Evolutionary conservation across 1,284 basidiomycete species (phyloP).

Genomic region (Inonotus hispidus): DNA sequence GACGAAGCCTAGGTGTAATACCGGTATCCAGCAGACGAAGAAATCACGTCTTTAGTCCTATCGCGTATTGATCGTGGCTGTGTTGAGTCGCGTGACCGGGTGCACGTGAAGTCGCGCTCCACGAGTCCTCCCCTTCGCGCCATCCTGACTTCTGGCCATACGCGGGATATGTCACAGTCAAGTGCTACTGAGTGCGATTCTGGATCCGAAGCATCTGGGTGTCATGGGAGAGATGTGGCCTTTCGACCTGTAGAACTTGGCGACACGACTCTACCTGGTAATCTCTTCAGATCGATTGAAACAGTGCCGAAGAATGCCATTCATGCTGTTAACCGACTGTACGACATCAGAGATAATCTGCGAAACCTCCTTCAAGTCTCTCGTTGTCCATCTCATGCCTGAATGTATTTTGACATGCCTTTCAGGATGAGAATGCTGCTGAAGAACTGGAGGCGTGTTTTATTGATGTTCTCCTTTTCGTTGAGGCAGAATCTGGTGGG

Average conservation of each 20-base stretch:
- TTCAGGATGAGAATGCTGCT: not conserved
- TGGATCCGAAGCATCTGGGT: not conserved
- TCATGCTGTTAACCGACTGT: not conserved
- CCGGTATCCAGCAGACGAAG: too few relatives aligned
- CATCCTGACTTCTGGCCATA: not conserved
- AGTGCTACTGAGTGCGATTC: not conserved
- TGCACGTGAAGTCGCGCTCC: slow-evolving; percentile 3
- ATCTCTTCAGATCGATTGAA: not conserved
- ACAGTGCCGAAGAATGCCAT: not conserved
- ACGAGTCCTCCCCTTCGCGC: too few relatives aligned
- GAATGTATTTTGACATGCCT: not conserved
- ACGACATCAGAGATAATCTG: not conserved
- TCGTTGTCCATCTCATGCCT: not conserved
- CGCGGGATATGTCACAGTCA: not conserved
- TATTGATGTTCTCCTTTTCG: slow-evolving; percentile 7
- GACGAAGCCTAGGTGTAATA: too few relatives aligned
- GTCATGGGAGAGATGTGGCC: not conserved
- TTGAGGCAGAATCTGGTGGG: not conserved
- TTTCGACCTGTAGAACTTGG: not conserved
- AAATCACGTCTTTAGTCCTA: not conserved
- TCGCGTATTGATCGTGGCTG: slow-evolving; percentile 1
- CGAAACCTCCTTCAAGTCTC: not conserved
- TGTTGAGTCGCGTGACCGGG: slow-evolving; percentile 1
- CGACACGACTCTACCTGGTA: not conserved
- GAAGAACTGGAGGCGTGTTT: not conserved